Percentiles rank a stretch among this genome's conserved stretches.
These are phyloP conservation scores for Patellifolia procumbens DNA, from an alignment of 179 eudicot species.

Conservation along the genomic window DNA sequence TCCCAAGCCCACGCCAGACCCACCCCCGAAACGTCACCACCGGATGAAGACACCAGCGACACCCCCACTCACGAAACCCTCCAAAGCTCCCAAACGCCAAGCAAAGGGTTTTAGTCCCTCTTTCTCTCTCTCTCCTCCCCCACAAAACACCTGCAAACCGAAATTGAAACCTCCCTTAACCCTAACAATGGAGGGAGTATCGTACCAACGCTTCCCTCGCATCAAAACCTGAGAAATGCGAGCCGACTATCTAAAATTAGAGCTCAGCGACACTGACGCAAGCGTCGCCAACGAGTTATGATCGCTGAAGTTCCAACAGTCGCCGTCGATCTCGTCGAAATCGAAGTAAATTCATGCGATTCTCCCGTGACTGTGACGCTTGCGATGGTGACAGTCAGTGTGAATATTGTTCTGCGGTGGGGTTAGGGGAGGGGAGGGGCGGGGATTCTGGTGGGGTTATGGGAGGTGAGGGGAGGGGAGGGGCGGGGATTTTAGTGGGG, in stretches of 20 bases:
- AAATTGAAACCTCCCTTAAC: background rate
- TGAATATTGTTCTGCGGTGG: constrained; percentile 92
- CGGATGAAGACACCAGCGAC: too few species aligned
- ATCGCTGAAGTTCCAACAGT: constrained; percentile 89
- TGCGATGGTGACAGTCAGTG: constrained; percentile 99
- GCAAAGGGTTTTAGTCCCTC: constrained; percentile 16
- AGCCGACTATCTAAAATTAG: constrained; percentile 77
- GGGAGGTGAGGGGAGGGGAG: too few species aligned
- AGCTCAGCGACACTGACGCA: constrained; percentile 75
- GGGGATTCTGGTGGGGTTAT: too few species aligned
- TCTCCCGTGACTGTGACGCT: constrained; percentile 95
- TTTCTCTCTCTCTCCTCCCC: background rate
- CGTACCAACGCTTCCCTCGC: constrained; percentile 78
- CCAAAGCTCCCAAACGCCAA: background rate
- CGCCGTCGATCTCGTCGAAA: constrained; percentile 90
- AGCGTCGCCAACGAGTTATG: constrained; percentile 91
- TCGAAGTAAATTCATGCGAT: constrained; percentile 97
- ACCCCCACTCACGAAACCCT: too few species aligned
- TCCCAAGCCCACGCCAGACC: too few species aligned
- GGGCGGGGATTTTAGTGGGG: too few species aligned
- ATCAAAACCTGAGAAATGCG: constrained; percentile 74
- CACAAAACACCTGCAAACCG: background rate
- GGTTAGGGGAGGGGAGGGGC: too few species aligned
- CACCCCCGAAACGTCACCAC: too few species aligned
- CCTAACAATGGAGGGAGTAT: constrained; percentile 55